Conservation (phyloP, 1,284 basidiomycete genomes). For the Fomitiporia mediterranea region DNA sequence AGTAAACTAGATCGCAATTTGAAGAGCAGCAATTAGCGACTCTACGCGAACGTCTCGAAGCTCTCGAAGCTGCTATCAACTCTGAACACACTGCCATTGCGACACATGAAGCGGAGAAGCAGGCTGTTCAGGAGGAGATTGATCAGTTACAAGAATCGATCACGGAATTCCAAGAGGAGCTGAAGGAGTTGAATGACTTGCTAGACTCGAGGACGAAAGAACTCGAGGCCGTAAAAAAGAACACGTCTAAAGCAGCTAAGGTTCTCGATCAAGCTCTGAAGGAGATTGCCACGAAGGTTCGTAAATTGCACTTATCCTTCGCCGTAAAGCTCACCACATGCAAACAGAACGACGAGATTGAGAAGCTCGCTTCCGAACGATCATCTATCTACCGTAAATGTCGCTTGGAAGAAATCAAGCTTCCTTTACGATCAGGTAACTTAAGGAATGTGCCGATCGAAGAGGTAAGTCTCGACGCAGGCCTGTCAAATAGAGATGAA, state of each 20-base stretch:
- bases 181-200: slow-evolving; percentile 56
- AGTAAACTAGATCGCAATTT: slow-evolving; percentile 62
- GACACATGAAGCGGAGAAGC: slow-evolving; percentile 56
- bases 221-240: slow-evolving; percentile 77
- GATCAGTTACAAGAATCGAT: slow-evolving; percentile 57
- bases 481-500: not conserved
- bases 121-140: slow-evolving; percentile 60
- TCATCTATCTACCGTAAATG: slow-evolving; percentile 88
- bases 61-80: slow-evolving; percentile 49
- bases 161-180: slow-evolving; percentile 52
- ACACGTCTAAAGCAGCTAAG: slow-evolving; percentile 64
- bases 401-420: slow-evolving; percentile 86
- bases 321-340: slow-evolving; percentile 13
- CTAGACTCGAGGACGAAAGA: slow-evolving; percentile 65
- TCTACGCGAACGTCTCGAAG: slow-evolving; percentile 59
- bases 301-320: slow-evolving; percentile 24
- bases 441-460: slow-evolving; percentile 91
- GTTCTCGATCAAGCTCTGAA: slow-evolving; percentile 84
- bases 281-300: slow-evolving; percentile 78
- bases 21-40: slow-evolving; percentile 68
- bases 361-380: slow-evolving; percentile 82
- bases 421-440: slow-evolving; percentile 76
- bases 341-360: slow-evolving; percentile 86
- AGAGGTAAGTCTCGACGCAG: slow-evolving; percentile 52
- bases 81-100: slow-evolving; percentile 55